Conservation (phyloP, 805 yeast genomes). For the Ogataea salicorniae region DNA sequence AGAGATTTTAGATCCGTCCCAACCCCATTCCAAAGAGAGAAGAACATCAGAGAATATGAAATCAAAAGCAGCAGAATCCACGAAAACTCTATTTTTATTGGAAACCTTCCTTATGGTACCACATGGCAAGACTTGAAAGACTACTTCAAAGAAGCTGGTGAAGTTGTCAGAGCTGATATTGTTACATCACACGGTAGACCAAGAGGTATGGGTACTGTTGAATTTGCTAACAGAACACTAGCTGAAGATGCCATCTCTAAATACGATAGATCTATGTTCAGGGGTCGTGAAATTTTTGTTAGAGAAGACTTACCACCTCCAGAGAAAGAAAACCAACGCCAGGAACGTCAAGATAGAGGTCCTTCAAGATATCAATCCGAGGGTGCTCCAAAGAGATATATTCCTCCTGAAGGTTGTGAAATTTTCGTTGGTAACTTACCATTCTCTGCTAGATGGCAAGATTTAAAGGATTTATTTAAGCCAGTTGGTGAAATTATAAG, state of each 20-base stretch:
- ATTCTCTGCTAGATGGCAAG: constrained; percentile 76
- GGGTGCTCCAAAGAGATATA: constrained; percentile 11
- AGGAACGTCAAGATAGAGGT: constrained; percentile 13
- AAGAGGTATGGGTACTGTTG: constrained; percentile 90
- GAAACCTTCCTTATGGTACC: constrained; percentile 65
- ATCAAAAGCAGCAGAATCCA: constrained; percentile 51
- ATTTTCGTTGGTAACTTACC: constrained; percentile 82
- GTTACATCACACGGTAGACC: constrained; percentile 74
- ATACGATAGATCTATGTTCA: constrained; percentile 58
- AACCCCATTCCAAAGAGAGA: constrained; percentile 22
- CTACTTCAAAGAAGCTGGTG: constrained; percentile 55
- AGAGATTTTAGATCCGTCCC: constrained; percentile 19
- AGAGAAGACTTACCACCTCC: constrained; percentile 92
- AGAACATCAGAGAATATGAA: constrained; percentile 28
- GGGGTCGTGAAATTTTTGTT: constrained; percentile 79
- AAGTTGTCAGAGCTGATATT: constrained; percentile 76
- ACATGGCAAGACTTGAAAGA: constrained; percentile 56
- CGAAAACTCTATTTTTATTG: constrained; percentile 65
- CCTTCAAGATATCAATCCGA: constrained; percentile 7
- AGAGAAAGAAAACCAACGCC: constrained; percentile 23
- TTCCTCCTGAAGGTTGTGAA: constrained; percentile 38
- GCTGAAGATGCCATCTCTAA: constrained; percentile 68
- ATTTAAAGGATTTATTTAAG: constrained; percentile 77
- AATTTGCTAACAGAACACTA: constrained; percentile 58
- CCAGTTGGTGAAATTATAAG: constrained; percentile 72